phyloP scores from a whole-genome alignment of 345 rosid species.

The Physaria fendleri region DNA sequence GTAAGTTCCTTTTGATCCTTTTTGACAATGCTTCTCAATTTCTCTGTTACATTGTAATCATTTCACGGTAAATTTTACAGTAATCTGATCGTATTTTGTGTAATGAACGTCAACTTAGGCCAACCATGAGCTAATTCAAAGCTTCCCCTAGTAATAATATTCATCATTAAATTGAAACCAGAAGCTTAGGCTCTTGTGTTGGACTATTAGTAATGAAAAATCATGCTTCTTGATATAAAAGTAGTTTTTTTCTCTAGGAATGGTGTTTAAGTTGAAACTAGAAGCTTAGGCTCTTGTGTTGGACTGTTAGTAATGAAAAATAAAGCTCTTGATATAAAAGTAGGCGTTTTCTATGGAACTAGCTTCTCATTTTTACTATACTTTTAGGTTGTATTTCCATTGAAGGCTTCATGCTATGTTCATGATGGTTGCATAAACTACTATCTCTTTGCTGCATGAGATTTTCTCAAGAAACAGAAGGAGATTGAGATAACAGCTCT shows the following conservation, averaged over 20 bases:
- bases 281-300: background rate
- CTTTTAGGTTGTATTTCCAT: background rate
- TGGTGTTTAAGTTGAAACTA: background rate
- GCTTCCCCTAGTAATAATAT: background rate
- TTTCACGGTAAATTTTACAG: too few relatives aligned
- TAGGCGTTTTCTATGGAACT: background rate
- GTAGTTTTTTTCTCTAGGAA: background rate
- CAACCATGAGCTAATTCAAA: background rate
- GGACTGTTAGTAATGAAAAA: background rate
- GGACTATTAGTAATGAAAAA: too few relatives aligned
- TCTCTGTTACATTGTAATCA: too few relatives aligned
- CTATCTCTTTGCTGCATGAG: background rate
- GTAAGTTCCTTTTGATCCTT: constrained; percentile 46
- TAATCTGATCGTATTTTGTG: background rate
- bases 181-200: too few relatives aligned
- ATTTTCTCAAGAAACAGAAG: constrained; percentile 2
- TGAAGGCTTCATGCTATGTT: background rate
- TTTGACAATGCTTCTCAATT: too few relatives aligned
- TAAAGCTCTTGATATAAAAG: background rate
- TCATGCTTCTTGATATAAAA: background rate
- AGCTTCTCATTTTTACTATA: background rate
- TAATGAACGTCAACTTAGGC: background rate
- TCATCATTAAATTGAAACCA: background rate
- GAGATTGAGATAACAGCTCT: constrained; percentile 44
- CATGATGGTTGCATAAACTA: too few relatives aligned